These are phyloP conservation scores for Claviceps pusilla DNA, from an alignment of 2,329 filamentous ascomycete genomes.

Conservation along the genomic window DNA sequence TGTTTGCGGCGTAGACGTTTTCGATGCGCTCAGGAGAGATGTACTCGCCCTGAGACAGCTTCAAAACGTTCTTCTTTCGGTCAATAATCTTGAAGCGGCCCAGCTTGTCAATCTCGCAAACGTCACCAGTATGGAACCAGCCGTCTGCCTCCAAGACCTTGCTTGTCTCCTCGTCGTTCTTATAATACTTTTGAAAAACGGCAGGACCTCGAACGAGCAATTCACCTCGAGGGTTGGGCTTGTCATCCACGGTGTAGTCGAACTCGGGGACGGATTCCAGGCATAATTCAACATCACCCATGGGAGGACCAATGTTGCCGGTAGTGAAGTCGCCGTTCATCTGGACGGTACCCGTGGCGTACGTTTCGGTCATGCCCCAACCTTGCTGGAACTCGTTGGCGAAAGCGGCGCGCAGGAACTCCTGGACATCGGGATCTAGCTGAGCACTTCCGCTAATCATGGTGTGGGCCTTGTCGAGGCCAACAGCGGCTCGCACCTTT, in stretches of 20 bases:
- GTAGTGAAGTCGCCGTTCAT: conserved; percentile 52
- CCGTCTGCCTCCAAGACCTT: conserved; percentile 75
- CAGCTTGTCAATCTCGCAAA: conserved; percentile 67
- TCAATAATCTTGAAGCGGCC: conserved; percentile 90
- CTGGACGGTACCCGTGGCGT: conserved; percentile 63
- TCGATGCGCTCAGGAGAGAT: conserved; percentile 95
- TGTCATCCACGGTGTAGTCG: conserved; percentile 79
- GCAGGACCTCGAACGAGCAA: conserved; percentile 67
- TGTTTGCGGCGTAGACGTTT: conserved; percentile 78
- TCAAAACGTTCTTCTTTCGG: conserved; percentile 97
- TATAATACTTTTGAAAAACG: conserved; percentile 77
- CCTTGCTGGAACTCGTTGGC: conserved; percentile 70
- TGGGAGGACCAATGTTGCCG: conserved; percentile 68
- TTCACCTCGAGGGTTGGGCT: conserved; percentile 80
- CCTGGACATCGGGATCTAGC: conserved; percentile 73
- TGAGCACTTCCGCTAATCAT: conserved; percentile 86
- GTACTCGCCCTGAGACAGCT: conserved; percentile 94
- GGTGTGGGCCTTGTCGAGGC: conserved; percentile 54
- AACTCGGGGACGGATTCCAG: conserved; percentile 82
- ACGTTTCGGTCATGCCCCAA: conserved; percentile 89
- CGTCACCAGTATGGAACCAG: conserved; percentile 95
- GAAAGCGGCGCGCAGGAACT: conserved; percentile 75
- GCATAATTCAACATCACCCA: conserved; percentile 56
- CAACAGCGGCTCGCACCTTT: conserved; percentile 72
- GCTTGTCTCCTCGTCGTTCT: conserved; percentile 72